These are phyloP conservation scores for Porphyrellus sp. DNA, from an alignment of 1,284 basidiomycete species.

Conservation along the genomic window DNA sequence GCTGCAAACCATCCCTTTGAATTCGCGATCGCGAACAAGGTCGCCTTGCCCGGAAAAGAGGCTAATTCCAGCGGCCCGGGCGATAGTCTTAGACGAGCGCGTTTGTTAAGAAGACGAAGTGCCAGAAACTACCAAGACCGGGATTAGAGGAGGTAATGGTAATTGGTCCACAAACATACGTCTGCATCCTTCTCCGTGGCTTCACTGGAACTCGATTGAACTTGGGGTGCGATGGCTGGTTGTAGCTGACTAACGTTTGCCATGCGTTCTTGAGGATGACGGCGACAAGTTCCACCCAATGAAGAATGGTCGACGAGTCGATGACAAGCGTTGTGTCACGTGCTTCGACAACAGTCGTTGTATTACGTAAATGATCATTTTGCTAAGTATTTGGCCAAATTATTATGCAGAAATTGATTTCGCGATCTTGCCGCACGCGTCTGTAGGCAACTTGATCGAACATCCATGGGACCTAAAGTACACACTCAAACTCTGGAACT, in stretches of 20 bases:
- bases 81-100: constrained; percentile 59
- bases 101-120: constrained; percentile 53
- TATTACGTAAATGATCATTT: background rate
- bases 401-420: too few species aligned
- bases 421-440: too few species aligned
- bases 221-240: constrained; percentile 30
- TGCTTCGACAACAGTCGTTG: background rate
- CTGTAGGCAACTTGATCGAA: too few species aligned
- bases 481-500: too few species aligned
- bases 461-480: too few species aligned
- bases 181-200: constrained; percentile 44
- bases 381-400: too few species aligned
- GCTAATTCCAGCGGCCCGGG: constrained; percentile 44
- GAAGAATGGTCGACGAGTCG: background rate
- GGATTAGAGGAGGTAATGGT: constrained; percentile 3
- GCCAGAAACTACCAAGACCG: constrained; percentile 42
- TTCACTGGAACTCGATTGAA: constrained; percentile 35
- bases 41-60: constrained; percentile 38
- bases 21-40: constrained; percentile 57
- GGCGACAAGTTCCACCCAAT: background rate
- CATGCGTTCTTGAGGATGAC: constrained; percentile 15
- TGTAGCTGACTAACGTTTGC: constrained; percentile 41
- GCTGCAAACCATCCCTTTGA: constrained; percentile 65
- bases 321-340: constrained; percentile 8
- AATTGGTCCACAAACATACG: constrained; percentile 30